A percentile compares a stretch with the other conserved stretches of the same genome.
Evolutionary conservation across 2,329 filamentous ascomycete species (phyloP).

Genomic region (Talaromyces verruculosus): DNA sequence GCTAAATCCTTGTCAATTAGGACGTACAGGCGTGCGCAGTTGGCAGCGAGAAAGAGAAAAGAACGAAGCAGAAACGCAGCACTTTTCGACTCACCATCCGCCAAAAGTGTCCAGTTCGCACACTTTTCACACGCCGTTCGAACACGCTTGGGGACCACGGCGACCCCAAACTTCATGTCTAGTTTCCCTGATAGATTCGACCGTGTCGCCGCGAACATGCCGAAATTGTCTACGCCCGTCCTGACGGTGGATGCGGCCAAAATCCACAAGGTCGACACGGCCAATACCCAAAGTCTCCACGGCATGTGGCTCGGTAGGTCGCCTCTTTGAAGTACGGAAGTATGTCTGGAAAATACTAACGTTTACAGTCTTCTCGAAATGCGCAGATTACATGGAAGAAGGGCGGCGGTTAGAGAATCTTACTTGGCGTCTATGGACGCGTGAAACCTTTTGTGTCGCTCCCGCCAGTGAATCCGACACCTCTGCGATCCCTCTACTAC

Average conservation of each 20-base stretch:
- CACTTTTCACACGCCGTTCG: constrained; percentile 39
- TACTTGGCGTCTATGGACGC: constrained; percentile 92
- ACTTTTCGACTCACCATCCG: not conserved
- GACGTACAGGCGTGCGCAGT: not conserved
- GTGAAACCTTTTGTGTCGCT: constrained; percentile 87
- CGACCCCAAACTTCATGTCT: constrained; percentile 38
- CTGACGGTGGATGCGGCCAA: constrained; percentile 87
- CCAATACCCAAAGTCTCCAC: constrained; percentile 88
- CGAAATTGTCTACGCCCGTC: constrained; percentile 79
- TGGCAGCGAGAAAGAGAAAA: not conserved
- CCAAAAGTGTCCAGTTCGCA: constrained; percentile 21
- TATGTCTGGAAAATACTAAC: not conserved
- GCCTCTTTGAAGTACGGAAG: not conserved
- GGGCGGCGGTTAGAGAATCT: constrained; percentile 91
- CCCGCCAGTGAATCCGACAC: constrained; percentile 54
- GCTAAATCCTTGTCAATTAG: constrained; percentile 17
- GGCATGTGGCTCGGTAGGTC: constrained; percentile 94
- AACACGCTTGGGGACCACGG: constrained; percentile 46
- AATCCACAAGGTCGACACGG: constrained; percentile 92
- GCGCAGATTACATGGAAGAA: constrained; percentile 89
- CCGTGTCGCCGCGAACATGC: constrained; percentile 58
- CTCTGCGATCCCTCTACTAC: constrained; percentile 52
- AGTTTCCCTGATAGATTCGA: constrained; percentile 20
- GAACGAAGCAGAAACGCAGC: not conserved
- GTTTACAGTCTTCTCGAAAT: constrained; percentile 80